phyloP scores from a whole-genome alignment of 345 rosid genomes.

The Punica granatum region DNA sequence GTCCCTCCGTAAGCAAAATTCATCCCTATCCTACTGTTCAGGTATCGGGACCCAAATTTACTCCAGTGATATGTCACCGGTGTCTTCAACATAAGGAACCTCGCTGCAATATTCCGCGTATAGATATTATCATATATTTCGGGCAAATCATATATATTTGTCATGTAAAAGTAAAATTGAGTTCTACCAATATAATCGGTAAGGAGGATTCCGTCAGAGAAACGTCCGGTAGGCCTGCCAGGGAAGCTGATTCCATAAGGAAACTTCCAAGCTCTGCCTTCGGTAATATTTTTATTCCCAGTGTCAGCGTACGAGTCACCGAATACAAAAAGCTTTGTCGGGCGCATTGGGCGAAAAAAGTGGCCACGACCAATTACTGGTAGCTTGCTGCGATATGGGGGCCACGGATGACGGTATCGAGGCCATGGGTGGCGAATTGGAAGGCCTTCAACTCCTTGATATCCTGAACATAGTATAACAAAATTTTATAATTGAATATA shows the following conservation, averaged over 20 bases:
- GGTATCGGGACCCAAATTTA: not conserved
- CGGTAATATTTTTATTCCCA: slow-evolving; percentile 33
- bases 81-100: not conserved
- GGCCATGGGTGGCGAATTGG: not conserved
- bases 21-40: slow-evolving; percentile 13
- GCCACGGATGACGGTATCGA: not conserved
- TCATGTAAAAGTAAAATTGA: too few species aligned
- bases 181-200: slow-evolving; percentile 56
- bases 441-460: not conserved
- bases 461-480: not conserved
- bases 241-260: slow-evolving; percentile 61
- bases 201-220: slow-evolving; percentile 49
- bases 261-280: slow-evolving; percentile 34
- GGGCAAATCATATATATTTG: too few species aligned
- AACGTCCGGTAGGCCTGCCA: slow-evolving; percentile 50
- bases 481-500: too few species aligned
- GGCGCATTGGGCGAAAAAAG: slow-evolving; percentile 1
- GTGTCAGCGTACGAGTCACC: slow-evolving; percentile 64
- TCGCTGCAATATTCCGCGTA: not conserved
- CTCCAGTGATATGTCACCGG: slow-evolving; percentile 6
- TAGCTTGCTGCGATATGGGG: not conserved
- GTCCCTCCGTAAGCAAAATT: slow-evolving; percentile 36
- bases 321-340: slow-evolving; percentile 45
- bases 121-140: not conserved
- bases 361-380: not conserved